Evolutionary conservation across 768 basidiomycete genomes (phyloP), one percentile per base, ranked within the genome.

Genomic region (Auriscalpium vulgare): DNA sequence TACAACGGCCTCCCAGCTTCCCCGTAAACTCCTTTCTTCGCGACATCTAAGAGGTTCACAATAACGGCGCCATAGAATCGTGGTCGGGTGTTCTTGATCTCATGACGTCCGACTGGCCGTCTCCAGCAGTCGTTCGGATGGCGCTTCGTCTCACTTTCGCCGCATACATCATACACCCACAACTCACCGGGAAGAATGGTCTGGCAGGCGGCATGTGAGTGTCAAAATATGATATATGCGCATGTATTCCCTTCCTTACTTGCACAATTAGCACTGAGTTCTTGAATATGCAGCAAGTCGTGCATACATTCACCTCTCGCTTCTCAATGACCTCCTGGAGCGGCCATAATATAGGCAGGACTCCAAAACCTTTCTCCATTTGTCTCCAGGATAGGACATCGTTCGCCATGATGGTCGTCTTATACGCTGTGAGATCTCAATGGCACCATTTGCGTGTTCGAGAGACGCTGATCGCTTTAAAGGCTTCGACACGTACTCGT

Each of bases 1-100:
- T 35, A 74, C 76, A 43, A 85, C 84, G 43, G 82, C 84, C 5
- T 70, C 77, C 21, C 87, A 89, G 60, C 69, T 91, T n/a, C 88
- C 88, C 56, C 76, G 87, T 84, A 67, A 58, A 62, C 54, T 34
- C 36, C 36, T 8, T 45, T 3, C 11, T 19, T 21, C 8, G 40
- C 43, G 48, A 11, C 40, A 29, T 10, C 23, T 35, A 38, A 14
- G 19, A 49, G 23, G 17, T 46, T 51, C 10, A 38, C 17, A 11
- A 61, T 69, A 38, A 68, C 48, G 17, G 43, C 36, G 2, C 55
- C 36, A 36, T 63, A 87, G 87, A 80, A 47, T 72, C 66, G 8
- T 90, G 81, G 84, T 55, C 68, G n/a, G 71, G 68, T 45, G 62
- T 87, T 29, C 63, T 74, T 9, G 65, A 63, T 13, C 65, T 78